phyloP scores from a whole-genome alignment of 192 early-diverging fungal species.

The Spizellomyces sp. region DNA sequence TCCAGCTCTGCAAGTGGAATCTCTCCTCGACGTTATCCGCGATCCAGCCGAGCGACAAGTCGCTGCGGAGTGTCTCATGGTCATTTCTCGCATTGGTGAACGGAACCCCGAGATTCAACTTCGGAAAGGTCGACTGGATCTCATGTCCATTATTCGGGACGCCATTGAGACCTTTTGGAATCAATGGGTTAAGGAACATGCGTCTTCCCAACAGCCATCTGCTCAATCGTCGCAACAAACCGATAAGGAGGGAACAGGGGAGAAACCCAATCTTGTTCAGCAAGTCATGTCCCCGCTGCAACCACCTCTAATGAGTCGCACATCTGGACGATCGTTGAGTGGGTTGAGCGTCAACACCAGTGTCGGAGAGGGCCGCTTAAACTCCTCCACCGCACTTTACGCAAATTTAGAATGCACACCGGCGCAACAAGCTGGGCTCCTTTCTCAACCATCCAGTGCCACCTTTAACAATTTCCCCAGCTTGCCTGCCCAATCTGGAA shows the following conservation, averaged over 20 bases:
- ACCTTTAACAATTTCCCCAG: neutral
- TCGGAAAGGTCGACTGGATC: constrained; percentile 50
- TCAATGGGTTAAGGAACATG: constrained; percentile 62
- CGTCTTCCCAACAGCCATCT: constrained; percentile 8
- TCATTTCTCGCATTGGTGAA: constrained; percentile 68
- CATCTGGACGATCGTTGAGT: neutral
- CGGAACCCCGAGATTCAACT: constrained; percentile 62
- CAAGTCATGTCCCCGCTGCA: neutral
- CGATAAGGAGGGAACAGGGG: neutral
- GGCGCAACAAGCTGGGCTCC: neutral
- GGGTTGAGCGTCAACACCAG: constrained; percentile 1
- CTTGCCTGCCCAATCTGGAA: neutral
- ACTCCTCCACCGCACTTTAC: neutral
- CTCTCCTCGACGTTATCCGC: constrained; percentile 67
- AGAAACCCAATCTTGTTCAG: neutral
- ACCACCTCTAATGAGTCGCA: neutral
- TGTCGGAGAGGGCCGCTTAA: neutral
- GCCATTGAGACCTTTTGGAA: constrained; percentile 72
- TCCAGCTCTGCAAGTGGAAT: constrained; percentile 68
- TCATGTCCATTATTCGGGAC: constrained; percentile 63
- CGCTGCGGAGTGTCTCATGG: constrained; percentile 69
- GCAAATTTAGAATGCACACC: neutral
- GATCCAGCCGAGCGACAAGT: constrained; percentile 85
- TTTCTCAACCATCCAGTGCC: neutral
- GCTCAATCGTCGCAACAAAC: neutral